phyloP scores from a whole-genome alignment of 2,329 filamentous ascomycete genomes.

The Alternaria viburni region DNA sequence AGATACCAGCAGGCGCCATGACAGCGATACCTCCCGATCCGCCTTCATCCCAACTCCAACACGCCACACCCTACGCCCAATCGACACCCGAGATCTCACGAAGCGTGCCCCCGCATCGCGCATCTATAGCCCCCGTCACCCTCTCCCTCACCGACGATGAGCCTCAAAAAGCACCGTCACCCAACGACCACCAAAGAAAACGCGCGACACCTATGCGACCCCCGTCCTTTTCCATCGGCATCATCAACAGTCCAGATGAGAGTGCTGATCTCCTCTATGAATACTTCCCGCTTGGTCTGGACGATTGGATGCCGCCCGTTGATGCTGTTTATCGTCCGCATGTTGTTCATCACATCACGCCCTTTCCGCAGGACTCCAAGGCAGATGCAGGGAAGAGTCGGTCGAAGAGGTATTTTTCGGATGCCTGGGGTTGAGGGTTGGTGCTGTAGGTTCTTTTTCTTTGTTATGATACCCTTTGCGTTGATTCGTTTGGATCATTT shows the following conservation, averaged over 20 bases:
- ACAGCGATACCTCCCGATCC: slow-evolving; percentile 52
- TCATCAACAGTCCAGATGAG: slow-evolving; percentile 70
- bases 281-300: slow-evolving; percentile 88
- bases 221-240: slow-evolving; percentile 55
- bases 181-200: slow-evolving; percentile 42
- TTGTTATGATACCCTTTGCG: slow-evolving; percentile 8
- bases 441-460: neutral
- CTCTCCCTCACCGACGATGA: slow-evolving; percentile 65
- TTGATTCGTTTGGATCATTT: slow-evolving; percentile 1
- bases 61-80: slow-evolving; percentile 54
- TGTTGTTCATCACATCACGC: slow-evolving; percentile 83
- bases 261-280: slow-evolving; percentile 87
- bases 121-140: slow-evolving; percentile 58
- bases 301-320: slow-evolving; percentile 91
- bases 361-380: slow-evolving; percentile 55
- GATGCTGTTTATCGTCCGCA: slow-evolving; percentile 91
- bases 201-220: slow-evolving; percentile 49
- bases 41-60: slow-evolving; percentile 42
- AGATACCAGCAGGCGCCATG: slow-evolving; percentile 50
- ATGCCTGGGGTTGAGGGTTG: slow-evolving; percentile 31
- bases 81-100: slow-evolving; percentile 61
- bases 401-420: slow-evolving; percentile 59
- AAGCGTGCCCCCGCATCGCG: slow-evolving; percentile 44
- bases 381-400: slow-evolving; percentile 51
- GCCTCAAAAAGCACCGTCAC: slow-evolving; percentile 49